These are phyloP conservation scores for Trypanosoma cruzi DNA, from an alignment of 208 protist species.

Conservation along the genomic window DNA sequence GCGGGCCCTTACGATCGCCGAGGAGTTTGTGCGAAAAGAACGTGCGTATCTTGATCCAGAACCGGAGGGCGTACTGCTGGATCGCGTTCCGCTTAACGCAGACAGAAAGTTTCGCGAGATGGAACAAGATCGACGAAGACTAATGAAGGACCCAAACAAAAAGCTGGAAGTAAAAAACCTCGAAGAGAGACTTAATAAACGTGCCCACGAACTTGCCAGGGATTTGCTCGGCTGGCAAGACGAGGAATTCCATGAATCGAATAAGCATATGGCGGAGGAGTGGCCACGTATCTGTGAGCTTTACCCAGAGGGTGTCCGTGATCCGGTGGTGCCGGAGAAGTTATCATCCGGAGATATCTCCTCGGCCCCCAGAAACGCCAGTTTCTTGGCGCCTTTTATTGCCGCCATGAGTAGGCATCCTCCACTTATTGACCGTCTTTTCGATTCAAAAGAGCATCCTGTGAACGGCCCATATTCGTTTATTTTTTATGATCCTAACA, in stretches of 20 bases:
- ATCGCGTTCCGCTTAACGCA: constrained; percentile 57
- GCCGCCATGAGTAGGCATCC: constrained; percentile 66
- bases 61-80: constrained; percentile 74
- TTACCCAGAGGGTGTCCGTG: constrained; percentile 62
- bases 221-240: constrained; percentile 82
- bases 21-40: constrained; percentile 59
- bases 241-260: constrained; percentile 74
- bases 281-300: constrained; percentile 82
- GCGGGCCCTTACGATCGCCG: constrained; percentile 56
- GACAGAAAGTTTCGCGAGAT: constrained; percentile 69
- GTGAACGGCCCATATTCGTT: constrained; percentile 83
- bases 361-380: constrained; percentile 47
- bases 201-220: constrained; percentile 61
- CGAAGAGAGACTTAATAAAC: constrained; percentile 58
- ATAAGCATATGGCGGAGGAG: constrained; percentile 62
- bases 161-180: constrained; percentile 31
- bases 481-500: constrained; percentile 83
- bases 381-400: constrained; percentile 83
- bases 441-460: constrained; percentile 57
- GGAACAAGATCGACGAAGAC: constrained; percentile 69
- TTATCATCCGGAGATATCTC: constrained; percentile 35
- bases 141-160: constrained; percentile 35
- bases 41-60: constrained; percentile 76
- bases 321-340: constrained; percentile 37
- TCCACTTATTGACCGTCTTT: constrained; percentile 66